Evolutionary conservation across 2,329 filamentous ascomycete species (phyloP).

Genomic region (Ophiocordyceps australis): DNA sequence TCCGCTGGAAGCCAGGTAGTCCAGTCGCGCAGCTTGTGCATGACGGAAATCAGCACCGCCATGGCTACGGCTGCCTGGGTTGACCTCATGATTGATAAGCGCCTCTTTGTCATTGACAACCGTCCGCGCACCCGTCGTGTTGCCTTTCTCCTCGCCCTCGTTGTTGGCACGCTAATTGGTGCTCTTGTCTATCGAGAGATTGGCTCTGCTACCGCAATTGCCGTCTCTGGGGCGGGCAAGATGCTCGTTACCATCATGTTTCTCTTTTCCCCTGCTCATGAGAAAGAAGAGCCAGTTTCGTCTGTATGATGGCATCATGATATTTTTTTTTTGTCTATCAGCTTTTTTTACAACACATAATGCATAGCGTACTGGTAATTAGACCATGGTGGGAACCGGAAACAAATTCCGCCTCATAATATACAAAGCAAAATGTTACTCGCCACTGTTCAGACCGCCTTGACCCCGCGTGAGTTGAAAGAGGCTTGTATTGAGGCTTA

Average conservation of each 20-base stretch:
- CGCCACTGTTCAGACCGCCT: no score
- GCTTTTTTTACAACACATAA: no score
- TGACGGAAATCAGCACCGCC: slow-evolving; percentile 44
- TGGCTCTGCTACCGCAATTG: slow-evolving; percentile 7
- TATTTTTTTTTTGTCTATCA: no score
- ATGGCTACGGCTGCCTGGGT: slow-evolving; percentile 48
- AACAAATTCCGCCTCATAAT: no score
- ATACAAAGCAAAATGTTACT: no score
- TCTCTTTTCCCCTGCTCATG: slow-evolving; percentile 6
- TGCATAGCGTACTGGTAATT: no score
- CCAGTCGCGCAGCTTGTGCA: slow-evolving; percentile 30
- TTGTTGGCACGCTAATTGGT: slow-evolving; percentile 29
- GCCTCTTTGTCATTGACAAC: slow-evolving; percentile 26
- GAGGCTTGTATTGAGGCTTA: no score
- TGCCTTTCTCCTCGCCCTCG: slow-evolving; percentile 27
- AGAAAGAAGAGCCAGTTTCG: no score
- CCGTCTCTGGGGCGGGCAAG: slow-evolving; percentile 9
- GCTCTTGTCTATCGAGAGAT: slow-evolving; percentile 22
- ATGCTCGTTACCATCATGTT: slow-evolving; percentile 7
- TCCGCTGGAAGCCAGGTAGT: slow-evolving; percentile 41
- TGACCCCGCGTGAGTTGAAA: no score
- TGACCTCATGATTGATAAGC: slow-evolving; percentile 36
- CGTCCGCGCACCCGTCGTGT: slow-evolving; percentile 28
- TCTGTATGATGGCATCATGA: no score
- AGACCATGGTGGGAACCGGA: no score